Percentiles rank a stretch among this genome's conserved stretches.
Evolutionary conservation across 1,284 basidiomycete species (phyloP).

Genomic region (Cryptococcus maquisensis): DNA sequence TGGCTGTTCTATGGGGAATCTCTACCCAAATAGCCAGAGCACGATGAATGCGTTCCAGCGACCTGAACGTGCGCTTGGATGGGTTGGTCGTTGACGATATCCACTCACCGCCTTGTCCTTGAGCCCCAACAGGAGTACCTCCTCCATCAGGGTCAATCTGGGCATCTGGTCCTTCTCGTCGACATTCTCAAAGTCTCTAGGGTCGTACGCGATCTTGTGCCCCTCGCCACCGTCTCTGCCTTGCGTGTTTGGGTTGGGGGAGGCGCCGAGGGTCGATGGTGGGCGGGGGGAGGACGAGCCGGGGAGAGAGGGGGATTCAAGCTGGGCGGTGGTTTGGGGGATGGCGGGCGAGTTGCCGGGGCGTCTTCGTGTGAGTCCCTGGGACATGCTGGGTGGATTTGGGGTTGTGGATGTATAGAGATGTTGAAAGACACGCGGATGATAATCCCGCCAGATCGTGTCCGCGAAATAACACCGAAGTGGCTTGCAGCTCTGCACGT

Average conservation of each 20-base stretch:
- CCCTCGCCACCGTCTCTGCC: constrained; percentile 72
- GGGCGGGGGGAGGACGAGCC: constrained; percentile 13
- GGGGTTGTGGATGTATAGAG: background rate
- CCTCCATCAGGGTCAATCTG: constrained; percentile 91
- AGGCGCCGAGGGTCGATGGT: constrained; percentile 14
- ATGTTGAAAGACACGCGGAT: too few relatives aligned
- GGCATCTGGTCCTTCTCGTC: constrained; percentile 74
- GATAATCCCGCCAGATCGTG: too few relatives aligned
- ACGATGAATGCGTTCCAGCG: too few relatives aligned
- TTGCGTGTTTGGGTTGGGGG: constrained; percentile 54
- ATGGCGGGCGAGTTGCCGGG: constrained; percentile 38
- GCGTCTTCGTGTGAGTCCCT: constrained; percentile 48
- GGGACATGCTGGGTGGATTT: constrained; percentile 34
- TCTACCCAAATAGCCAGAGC: too few relatives aligned
- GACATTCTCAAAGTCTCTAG: constrained; percentile 76
- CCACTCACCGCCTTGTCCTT: constrained; percentile 78
- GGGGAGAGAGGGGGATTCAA: constrained; percentile 8
- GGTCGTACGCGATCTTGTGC: constrained; percentile 87
- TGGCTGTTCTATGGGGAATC: too few relatives aligned
- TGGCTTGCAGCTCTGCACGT: background rate
- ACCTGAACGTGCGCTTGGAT: too few relatives aligned
- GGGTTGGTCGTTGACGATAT: background rate
- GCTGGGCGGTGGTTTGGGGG: constrained; percentile 18
- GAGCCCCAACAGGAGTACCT: constrained; percentile 83
- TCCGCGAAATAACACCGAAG: constrained; percentile 2